These are phyloP conservation scores for Escallonia rubra DNA, from an alignment of 129 eudicot genomes.

Conservation along the genomic window DNA sequence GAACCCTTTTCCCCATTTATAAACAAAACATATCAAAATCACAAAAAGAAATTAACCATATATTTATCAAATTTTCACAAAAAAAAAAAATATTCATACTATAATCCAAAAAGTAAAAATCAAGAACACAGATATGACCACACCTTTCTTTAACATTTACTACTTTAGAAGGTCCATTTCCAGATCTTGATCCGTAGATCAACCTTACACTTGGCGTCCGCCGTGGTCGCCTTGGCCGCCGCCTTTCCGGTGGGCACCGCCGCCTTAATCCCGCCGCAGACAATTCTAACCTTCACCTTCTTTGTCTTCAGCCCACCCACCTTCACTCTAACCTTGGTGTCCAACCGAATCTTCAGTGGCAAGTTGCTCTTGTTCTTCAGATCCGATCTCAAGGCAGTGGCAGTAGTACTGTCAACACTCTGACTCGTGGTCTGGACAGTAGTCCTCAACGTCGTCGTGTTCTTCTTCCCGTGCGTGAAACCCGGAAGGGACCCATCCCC, in stretches of 20 bases:
- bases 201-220: slow-evolving; percentile 22
- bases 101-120: neutral
- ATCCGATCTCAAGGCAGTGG: slow-evolving; percentile 1
- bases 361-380: slow-evolving; percentile 19
- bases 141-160: neutral
- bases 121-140: neutral
- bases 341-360: slow-evolving; percentile 19
- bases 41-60: neutral
- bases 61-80: neutral
- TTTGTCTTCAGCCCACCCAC: slow-evolving; percentile 15
- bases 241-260: slow-evolving; percentile 15
- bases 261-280: slow-evolving; percentile 21
- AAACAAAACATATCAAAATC: neutral
- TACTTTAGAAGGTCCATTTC: slow-evolving; percentile 29
- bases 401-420: neutral
- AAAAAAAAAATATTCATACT: neutral
- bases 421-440: neutral
- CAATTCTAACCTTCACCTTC: slow-evolving; percentile 18
- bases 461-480: slow-evolving; percentile 20
- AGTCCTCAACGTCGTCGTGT: slow-evolving; percentile 15
- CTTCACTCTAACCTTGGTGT: slow-evolving; percentile 32
- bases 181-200: slow-evolving; percentile 33
- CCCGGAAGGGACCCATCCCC: slow-evolving; percentile 24
- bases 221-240: neutral
- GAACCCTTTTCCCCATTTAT: neutral